Conservation (phyloP, 306 rosid species). For the Benincasa hispida region DNA sequence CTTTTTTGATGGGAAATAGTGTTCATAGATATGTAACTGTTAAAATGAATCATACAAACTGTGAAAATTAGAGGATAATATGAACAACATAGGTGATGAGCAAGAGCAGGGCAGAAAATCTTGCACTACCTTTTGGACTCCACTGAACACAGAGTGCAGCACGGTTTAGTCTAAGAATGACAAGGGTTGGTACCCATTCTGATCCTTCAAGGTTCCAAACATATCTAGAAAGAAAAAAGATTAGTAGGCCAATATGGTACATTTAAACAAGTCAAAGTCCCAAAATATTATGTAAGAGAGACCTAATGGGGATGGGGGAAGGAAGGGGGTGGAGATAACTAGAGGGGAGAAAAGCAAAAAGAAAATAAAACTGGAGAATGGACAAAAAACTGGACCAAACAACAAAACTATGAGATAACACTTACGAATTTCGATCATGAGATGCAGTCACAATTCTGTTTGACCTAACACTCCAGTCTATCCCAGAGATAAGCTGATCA, state of each 20-base stretch:
- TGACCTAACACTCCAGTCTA: slow-evolving; percentile 81
- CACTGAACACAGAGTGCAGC: slow-evolving; percentile 97
- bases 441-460: slow-evolving; percentile 91
- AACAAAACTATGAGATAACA: slow-evolving; percentile 15
- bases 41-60: background rate
- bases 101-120: background rate
- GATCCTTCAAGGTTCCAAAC: slow-evolving; percentile 94
- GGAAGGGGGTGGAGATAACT: background rate
- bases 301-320: background rate
- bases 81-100: slow-evolving; percentile 1
- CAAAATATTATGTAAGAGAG: background rate
- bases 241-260: background rate
- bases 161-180: slow-evolving; percentile 85
- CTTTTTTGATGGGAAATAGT: background rate
- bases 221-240: slow-evolving; percentile 33
- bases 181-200: slow-evolving; percentile 94
- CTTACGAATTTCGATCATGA: slow-evolving; percentile 97
- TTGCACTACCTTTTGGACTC: slow-evolving; percentile 84
- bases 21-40: background rate
- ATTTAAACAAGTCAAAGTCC: background rate
- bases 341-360: background rate
- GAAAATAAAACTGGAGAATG: background rate
- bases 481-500: slow-evolving; percentile 84
- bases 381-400: background rate
- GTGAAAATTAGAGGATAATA: background rate